Conservation (phyloP, 371 early-diverging fungal species). For the Apophysomyces variabilis region DNA sequence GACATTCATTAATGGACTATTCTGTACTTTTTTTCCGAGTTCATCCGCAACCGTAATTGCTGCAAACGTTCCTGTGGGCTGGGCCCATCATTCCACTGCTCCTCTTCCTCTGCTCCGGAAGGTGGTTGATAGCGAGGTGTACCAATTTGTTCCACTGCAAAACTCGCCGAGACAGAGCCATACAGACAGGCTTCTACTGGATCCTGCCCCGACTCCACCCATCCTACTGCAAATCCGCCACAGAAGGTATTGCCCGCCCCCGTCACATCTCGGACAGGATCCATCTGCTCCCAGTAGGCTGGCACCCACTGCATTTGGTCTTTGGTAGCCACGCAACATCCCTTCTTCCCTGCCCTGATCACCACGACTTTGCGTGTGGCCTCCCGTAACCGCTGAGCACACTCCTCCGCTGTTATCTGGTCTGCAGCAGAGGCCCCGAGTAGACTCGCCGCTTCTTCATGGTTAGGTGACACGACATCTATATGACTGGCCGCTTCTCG, state of each 20-base stretch:
- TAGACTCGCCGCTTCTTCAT: conserved; percentile 38
- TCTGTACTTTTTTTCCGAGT: not conserved
- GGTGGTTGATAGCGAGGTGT: conserved; percentile 23
- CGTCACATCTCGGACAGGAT: conserved; percentile 43
- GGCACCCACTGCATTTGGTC: conserved; percentile 32
- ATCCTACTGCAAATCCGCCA: conserved; percentile 31
- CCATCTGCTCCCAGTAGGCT: conserved; percentile 37
- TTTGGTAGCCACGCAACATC: conserved; percentile 24
- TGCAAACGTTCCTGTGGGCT: conserved; percentile 27
- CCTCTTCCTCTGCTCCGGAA: conserved; percentile 1
- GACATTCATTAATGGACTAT: not conserved
- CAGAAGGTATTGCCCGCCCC: conserved; percentile 60
- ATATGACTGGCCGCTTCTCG: conserved; percentile 18
- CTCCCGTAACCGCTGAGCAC: not conserved
- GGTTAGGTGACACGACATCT: conserved; percentile 36
- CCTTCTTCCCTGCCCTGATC: conserved; percentile 43
- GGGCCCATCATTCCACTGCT: conserved; percentile 39
- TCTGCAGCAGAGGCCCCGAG: conserved; percentile 13
- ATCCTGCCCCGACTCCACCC: conserved; percentile 34
- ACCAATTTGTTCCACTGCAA: conserved; percentile 50
- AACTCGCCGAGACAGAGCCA: conserved; percentile 51
- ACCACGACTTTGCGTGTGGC: not conserved
- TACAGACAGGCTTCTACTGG: conserved; percentile 34
- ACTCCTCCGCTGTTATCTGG: not conserved
- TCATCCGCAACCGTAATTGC: not conserved